A percentile compares a stretch with the other conserved stretches of the same genome.
Evolutionary conservation across 2,329 filamentous ascomycete genomes (phyloP).

Genomic region (Alternaria infectoria): DNA sequence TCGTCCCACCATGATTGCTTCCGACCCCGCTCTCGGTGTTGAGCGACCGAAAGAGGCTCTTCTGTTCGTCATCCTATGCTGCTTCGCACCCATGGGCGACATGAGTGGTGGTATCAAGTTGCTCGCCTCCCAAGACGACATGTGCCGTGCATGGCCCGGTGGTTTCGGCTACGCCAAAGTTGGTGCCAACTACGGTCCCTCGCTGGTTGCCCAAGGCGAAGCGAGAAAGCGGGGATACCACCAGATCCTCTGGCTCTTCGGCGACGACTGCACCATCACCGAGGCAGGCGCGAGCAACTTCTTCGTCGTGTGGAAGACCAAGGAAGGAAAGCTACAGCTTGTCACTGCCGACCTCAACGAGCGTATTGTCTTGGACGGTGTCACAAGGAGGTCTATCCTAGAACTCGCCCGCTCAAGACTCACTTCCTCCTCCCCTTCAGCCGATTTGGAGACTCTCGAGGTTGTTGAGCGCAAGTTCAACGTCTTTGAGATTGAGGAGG

Average conservation of each 20-base stretch:
- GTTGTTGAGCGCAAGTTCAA: slow-evolving; percentile 84
- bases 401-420: slow-evolving; percentile 73
- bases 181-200: slow-evolving; percentile 91
- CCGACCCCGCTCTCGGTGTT: slow-evolving; percentile 79
- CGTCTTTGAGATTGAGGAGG: slow-evolving; percentile 77
- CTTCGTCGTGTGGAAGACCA: slow-evolving; percentile 79
- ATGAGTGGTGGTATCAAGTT: slow-evolving; percentile 64
- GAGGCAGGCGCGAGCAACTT: slow-evolving; percentile 94
- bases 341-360: slow-evolving; percentile 85
- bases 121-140: slow-evolving; percentile 79
- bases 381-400: slow-evolving; percentile 82
- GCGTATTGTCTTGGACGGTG: slow-evolving; percentile 83
- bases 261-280: slow-evolving; percentile 76
- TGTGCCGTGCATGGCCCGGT: slow-evolving; percentile 89
- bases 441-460: slow-evolving; percentile 59
- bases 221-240: slow-evolving; percentile 77
- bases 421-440: slow-evolving; percentile 32
- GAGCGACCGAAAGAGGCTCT: slow-evolving; percentile 81
- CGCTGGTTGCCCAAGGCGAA: slow-evolving; percentile 77
- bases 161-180: slow-evolving; percentile 93
- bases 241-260: slow-evolving; percentile 95
- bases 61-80: slow-evolving; percentile 75
- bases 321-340: slow-evolving; percentile 70
- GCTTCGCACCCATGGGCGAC: slow-evolving; percentile 54
- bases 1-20: slow-evolving; percentile 85